Percentiles rank a stretch among this genome's conserved stretches.
Evolutionary conservation across 2,329 filamentous ascomycete genomes (phyloP).

Genomic region (Dryadomyces sulphureus): DNA sequence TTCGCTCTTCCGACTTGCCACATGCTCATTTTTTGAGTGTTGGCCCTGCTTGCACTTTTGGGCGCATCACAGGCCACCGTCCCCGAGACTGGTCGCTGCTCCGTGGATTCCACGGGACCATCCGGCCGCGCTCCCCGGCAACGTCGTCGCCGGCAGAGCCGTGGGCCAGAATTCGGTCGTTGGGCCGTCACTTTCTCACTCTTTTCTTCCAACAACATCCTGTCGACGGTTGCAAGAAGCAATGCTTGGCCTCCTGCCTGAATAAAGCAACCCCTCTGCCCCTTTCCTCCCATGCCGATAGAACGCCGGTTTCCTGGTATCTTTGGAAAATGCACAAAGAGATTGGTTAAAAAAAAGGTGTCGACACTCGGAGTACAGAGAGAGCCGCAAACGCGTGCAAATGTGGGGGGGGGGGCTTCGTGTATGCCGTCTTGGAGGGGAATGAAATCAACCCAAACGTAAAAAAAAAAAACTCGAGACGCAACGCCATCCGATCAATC

Average conservation of each 20-base stretch:
- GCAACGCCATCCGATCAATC: too few species aligned
- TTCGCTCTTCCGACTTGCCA: too few species aligned
- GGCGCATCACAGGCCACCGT: too few species aligned
- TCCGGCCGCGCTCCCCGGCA: too few species aligned
- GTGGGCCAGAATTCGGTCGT: too few species aligned
- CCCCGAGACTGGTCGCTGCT: too few species aligned
- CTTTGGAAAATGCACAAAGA: constrained; percentile 17
- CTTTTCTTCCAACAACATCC: background rate
- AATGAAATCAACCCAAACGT: background rate
- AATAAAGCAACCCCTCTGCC: background rate
- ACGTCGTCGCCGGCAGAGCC: too few species aligned
- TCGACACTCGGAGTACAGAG: background rate
- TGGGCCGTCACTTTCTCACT: background rate
- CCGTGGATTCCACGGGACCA: too few species aligned
- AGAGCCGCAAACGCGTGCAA: background rate
- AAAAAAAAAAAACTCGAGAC: too few species aligned
- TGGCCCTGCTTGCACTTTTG: too few species aligned
- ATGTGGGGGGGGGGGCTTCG: background rate
- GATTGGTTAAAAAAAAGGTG: constrained; percentile 13
- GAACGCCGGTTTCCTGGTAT: constrained; percentile 30
- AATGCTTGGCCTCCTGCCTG: background rate
- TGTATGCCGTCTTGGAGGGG: background rate
- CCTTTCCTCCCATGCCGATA: background rate
- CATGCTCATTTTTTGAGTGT: too few species aligned
- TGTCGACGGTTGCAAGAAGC: background rate